Conservation (phyloP, 176 grass and related monocot species). For the Cymbopogon citratus region DNA sequence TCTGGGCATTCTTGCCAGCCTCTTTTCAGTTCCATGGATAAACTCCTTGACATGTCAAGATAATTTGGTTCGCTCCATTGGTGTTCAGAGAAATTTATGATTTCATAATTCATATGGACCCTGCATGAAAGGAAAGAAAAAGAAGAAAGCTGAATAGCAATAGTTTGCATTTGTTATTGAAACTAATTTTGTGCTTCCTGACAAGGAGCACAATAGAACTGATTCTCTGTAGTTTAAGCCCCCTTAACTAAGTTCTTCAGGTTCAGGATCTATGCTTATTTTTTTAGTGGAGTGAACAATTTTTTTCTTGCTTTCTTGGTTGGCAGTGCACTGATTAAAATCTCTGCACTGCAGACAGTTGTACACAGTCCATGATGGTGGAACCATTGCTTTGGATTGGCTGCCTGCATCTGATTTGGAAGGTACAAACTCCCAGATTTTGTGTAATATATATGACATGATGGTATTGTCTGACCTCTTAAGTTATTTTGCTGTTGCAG, state of each 20-base stretch:
- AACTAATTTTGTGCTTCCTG: neutral
- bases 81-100: slow-evolving; percentile 13
- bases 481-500: slow-evolving; percentile 41
- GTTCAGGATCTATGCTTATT: neutral
- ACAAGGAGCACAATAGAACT: neutral
- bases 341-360: slow-evolving; percentile 59
- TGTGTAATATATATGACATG: slow-evolving; percentile 10
- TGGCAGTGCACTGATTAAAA: slow-evolving; percentile 5
- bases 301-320: slow-evolving; percentile 11
- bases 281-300: neutral
- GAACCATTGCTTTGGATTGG: slow-evolving; percentile 95
- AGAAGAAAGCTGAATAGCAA: neutral
- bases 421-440: slow-evolving; percentile 5
- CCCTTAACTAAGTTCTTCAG: neutral
- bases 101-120: neutral
- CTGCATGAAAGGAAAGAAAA: neutral
- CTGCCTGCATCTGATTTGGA: slow-evolving; percentile 59
- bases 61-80: neutral
- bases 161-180: neutral
- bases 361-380: slow-evolving; percentile 70
- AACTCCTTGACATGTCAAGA: neutral
- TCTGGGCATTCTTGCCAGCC: neutral
- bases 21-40: neutral
- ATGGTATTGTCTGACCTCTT: slow-evolving; percentile 31
- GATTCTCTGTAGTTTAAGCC: neutral